Evolutionary conservation across 2,329 filamentous ascomycete species (phyloP).

Genomic region (Colletotrichum graminicola): DNA sequence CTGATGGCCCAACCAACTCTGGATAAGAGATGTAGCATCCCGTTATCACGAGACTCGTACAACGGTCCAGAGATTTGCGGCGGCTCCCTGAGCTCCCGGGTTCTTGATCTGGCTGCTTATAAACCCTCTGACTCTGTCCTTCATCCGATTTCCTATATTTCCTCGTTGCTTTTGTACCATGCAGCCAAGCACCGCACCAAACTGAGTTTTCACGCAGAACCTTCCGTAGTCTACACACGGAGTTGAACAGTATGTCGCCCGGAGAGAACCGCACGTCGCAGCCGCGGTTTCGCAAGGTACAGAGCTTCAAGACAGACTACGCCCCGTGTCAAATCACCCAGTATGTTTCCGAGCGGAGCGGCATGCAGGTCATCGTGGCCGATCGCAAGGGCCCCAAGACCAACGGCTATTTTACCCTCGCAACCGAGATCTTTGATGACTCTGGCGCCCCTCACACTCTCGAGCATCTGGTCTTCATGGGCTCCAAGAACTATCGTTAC

Average conservation of each 20-base stretch:
- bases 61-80: background rate
- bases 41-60: conserved; percentile 4
- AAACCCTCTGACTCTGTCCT: conserved; percentile 2
- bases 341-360: conserved; percentile 94
- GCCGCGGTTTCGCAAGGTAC: conserved; percentile 82
- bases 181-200: background rate
- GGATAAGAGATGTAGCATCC: background rate
- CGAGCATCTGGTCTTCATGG: conserved; percentile 89
- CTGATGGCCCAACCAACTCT: background rate
- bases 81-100: background rate
- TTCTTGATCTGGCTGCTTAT: conserved; percentile 5
- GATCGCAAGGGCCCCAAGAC: conserved; percentile 96
- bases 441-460: conserved; percentile 91
- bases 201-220: conserved; percentile 16
- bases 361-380: conserved; percentile 93
- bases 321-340: conserved; percentile 89
- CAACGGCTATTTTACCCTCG: conserved; percentile 92
- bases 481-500: conserved; percentile 92
- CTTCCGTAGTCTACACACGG: background rate
- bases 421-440: conserved; percentile 97
- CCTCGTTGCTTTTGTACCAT: background rate
- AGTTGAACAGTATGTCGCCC: conserved; percentile 65
- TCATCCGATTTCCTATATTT: background rate
- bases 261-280: conserved; percentile 57
- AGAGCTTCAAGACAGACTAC: conserved; percentile 90